Base-by-base conservation (phyloP, 2,329 filamentous ascomycete genomes). In the Hypoxylon sp. region DNA sequence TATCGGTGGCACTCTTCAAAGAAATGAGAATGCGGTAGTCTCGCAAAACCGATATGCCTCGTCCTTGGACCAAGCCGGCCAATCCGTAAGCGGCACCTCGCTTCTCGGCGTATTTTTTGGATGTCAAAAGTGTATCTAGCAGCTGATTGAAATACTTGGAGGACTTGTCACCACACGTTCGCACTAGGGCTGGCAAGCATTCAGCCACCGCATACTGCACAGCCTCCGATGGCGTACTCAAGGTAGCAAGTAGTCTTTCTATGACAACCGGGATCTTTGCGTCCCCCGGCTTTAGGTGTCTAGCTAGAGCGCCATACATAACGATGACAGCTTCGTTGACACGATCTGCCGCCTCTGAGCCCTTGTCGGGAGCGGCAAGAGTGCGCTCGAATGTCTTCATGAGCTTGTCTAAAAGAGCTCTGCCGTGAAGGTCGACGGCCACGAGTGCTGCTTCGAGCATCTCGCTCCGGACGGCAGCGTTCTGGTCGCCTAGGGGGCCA, bases 291-390 rank as follows among this genome's bases (percentile, higher is more conserved):
- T 89, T 84, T 51, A 99, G 75, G 76, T 99, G 94, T 41, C 90
- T 86, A 31, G 92, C 94, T 26, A 99, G 76, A 41, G 95, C 93
- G 68, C 94, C 94, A 64, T 99, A 99, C 69, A 99, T 88, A 63
- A 99, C 94, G 62, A 99, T 92, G 42, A 99, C 92, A 12, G 95
- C 94, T 73, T 99, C 94, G 63, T 97, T 97, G 57, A 97, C 89
- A 52, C 91, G 84, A 71, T 99, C 95, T 12, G 90, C 87, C 44
- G 87, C 84, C 60, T 92, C 85, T 0, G 87, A 91, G 49, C 86
- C 88, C 67, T 88, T 90, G 69, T 94, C 90, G 2, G 91, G 89
- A 2, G 85, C 86, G 67, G 93, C 91, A n/a, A 99, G 78, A 0
- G 90, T 91, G 16, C 80, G 81, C 71, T 99, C 94, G 66, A 97